Evolutionary conservation across 1,139 yeast species (phyloP).

Genomic region (Hanseniaspora gamundiae): DNA sequence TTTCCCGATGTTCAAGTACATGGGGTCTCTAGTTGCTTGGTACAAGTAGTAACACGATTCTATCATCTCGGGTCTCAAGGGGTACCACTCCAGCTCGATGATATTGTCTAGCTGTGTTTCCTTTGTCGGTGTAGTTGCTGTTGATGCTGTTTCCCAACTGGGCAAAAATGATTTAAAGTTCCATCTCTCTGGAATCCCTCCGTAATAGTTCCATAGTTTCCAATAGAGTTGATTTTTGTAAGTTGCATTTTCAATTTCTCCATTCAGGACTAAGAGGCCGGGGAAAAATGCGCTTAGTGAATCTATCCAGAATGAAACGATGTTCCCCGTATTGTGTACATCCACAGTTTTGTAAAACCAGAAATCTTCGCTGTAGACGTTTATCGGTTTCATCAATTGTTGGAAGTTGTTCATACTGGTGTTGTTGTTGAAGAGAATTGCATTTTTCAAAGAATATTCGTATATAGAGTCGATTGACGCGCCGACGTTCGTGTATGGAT

Average conservation of each 20-base stretch:
- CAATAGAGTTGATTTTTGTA: conserved; percentile 50
- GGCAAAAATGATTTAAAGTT: conserved; percentile 23
- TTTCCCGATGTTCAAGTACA: conserved; percentile 66
- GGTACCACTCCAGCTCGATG: conserved; percentile 74
- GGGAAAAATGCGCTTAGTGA: conserved; percentile 82
- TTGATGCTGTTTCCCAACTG: conserved; percentile 5
- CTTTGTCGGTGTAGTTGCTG: conserved; percentile 8
- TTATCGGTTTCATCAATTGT: conserved; percentile 45
- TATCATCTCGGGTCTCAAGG: conserved; percentile 79
- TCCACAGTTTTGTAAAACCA: conserved; percentile 57
- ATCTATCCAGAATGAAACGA: conserved; percentile 63
- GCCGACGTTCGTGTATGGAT: conserved; percentile 66
- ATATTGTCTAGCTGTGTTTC: conserved; percentile 18
- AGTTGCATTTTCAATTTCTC: conserved; percentile 58
- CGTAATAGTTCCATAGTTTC: conserved; percentile 72
- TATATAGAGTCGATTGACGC: conserved; percentile 91
- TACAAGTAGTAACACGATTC: conserved; percentile 81
- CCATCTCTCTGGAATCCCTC: conserved; percentile 87
- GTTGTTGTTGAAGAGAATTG: conserved; percentile 61
- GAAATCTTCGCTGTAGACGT: conserved; percentile 35
- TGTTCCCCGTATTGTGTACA: conserved; percentile 35
- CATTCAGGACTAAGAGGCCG: conserved; percentile 69
- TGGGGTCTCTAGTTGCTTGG: conserved; percentile 77
- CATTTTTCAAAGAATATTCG: conserved; percentile 73
- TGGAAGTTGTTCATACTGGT: conserved; percentile 49